These are phyloP conservation scores for Solidago caesia DNA, from an alignment of 129 eudicot genomes.

Conservation along the genomic window DNA sequence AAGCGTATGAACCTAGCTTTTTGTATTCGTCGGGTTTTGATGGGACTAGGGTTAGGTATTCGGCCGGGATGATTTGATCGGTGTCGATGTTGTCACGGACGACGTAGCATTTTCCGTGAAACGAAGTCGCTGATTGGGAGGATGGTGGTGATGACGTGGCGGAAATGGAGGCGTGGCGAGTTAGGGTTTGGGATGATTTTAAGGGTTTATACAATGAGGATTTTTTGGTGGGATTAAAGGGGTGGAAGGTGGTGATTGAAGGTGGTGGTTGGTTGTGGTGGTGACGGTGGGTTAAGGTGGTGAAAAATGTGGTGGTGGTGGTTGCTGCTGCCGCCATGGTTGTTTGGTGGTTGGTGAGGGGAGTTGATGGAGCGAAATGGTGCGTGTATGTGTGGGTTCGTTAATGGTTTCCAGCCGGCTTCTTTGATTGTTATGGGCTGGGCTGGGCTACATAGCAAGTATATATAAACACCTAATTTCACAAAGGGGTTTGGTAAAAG, in stretches of 20 bases:
- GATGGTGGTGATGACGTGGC: conserved; percentile 35
- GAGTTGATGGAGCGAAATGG: background rate
- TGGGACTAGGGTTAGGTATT: conserved; percentile 88
- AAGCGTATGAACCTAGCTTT: conserved; percentile 87
- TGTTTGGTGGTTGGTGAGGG: conserved; percentile 17
- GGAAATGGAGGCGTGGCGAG: conserved; percentile 23
- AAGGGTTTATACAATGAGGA: conserved; percentile 27
- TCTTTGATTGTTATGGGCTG: too few relatives aligned
- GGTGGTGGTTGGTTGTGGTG: conserved; percentile 19
- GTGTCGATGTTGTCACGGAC: conserved; percentile 97
- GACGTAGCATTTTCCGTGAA: conserved; percentile 92
- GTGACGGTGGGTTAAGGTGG: conserved; percentile 5
- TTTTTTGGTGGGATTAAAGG: conserved; percentile 15
- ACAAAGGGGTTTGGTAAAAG: too few relatives aligned
- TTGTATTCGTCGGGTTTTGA: conserved; percentile 94
- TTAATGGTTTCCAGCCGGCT: too few relatives aligned
- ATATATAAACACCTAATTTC: too few relatives aligned
- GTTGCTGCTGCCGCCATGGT: conserved; percentile 23
- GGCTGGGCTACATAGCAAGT: too few relatives aligned
- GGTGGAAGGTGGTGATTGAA: conserved; percentile 31
- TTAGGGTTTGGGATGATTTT: background rate
- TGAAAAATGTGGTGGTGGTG: conserved; percentile 25
- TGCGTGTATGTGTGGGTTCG: too few relatives aligned
- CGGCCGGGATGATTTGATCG: conserved; percentile 96
- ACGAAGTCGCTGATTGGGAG: conserved; percentile 40